phyloP scores from a whole-genome alignment of 192 early-diverging fungal species.

The Phycomyces nitens region DNA sequence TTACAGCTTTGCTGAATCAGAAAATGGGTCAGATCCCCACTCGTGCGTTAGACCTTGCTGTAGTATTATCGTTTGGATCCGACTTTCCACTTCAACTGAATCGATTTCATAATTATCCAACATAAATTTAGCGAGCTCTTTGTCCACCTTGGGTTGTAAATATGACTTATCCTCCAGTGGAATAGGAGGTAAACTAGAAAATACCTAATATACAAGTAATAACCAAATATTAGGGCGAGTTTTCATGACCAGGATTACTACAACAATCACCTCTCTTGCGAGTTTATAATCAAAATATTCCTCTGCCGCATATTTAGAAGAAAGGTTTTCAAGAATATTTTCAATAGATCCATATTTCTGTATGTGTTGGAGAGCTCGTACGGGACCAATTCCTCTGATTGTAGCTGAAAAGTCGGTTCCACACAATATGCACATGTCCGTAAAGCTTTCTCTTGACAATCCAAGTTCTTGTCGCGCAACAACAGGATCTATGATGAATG shows the following conservation, averaged over 20 bases:
- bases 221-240: not conserved
- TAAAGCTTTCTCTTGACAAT: constrained; percentile 49
- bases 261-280: constrained; percentile 33
- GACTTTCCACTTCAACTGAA: not conserved
- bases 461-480: constrained; percentile 43
- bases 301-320: constrained; percentile 29
- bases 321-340: constrained; percentile 38
- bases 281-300: constrained; percentile 36
- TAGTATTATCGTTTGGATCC: not conserved
- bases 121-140: not conserved
- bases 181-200: constrained; percentile 7
- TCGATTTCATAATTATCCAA: constrained; percentile 8
- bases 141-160: not conserved
- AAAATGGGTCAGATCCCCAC: constrained; percentile 2
- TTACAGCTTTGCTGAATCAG: not conserved
- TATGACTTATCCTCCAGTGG: not conserved
- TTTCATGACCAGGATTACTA: not conserved
- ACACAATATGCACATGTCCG: constrained; percentile 74
- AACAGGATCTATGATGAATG: constrained; percentile 50
- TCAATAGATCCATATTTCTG: constrained; percentile 62
- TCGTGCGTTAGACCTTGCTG: not conserved
- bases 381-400: constrained; percentile 61
- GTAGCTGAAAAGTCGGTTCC: constrained; percentile 73
- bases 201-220: not conserved
- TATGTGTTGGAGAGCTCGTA: constrained; percentile 57